These are phyloP conservation scores for Aegle marmelos DNA, from an alignment of 345 rosid species.

Conservation along the genomic window DNA sequence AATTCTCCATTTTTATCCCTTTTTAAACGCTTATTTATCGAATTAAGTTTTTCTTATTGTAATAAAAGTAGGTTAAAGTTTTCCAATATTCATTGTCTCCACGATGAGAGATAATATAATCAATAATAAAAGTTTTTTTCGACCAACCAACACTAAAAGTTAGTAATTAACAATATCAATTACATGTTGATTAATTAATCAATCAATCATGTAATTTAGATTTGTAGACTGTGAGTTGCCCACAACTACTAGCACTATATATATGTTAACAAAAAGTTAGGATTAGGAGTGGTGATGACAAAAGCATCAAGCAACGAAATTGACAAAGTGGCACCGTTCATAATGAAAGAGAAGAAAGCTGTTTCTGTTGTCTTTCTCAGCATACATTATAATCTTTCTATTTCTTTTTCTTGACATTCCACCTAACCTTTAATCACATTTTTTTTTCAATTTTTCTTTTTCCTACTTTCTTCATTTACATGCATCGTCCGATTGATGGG, in stretches of 20 bases:
- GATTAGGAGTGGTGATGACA: neutral
- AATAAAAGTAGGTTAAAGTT: no score
- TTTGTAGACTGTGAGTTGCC: neutral
- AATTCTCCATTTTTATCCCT: no score
- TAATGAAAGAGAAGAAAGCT: neutral
- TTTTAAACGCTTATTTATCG: no score
- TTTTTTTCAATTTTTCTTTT: neutral
- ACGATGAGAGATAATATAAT: neutral
- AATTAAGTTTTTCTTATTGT: no score
- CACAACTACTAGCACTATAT: neutral
- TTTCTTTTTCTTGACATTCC: slow-evolving; percentile 4
- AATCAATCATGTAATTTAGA: neutral
- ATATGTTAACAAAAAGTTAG: neutral
- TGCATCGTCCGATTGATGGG: neutral
- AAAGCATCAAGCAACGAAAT: neutral
- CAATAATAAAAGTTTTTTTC: neutral
- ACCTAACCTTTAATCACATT: neutral
- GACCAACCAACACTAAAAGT: neutral
- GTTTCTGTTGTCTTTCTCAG: neutral
- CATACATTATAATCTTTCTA: neutral
- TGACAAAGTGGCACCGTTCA: neutral
- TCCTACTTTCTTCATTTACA: neutral
- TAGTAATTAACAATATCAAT: neutral
- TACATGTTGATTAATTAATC: neutral
- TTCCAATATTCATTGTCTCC: neutral